Percentiles rank a stretch among this genome's conserved stretches.
These are phyloP conservation scores for Trypanosoma lewisi DNA, from an alignment of 208 protist species.

Conservation along the genomic window DNA sequence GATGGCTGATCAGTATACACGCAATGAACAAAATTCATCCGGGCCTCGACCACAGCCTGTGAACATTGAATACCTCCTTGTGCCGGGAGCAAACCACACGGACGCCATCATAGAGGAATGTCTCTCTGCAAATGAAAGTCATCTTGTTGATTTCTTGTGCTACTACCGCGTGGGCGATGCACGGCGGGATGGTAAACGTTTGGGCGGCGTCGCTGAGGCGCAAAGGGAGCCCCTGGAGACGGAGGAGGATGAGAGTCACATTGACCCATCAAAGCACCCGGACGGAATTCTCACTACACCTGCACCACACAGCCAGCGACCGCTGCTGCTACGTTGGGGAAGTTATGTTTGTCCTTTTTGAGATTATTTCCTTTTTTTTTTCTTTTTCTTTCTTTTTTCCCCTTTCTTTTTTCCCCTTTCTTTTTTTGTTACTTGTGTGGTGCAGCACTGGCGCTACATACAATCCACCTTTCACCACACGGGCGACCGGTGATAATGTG, in stretches of 20 bases:
- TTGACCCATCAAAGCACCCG: constrained; percentile 13
- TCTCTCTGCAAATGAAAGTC: constrained; percentile 49
- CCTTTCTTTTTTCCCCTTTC: constrained; percentile 6
- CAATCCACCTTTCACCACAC: background rate
- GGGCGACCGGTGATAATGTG: constrained; percentile 8
- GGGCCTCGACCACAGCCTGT: constrained; percentile 29
- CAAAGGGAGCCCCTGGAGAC: background rate
- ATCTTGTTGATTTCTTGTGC: constrained; percentile 70
- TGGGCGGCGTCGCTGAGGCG: background rate
- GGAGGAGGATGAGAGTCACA: constrained; percentile 14
- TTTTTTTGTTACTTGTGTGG: constrained; percentile 18
- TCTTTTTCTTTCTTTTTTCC: constrained; percentile 13
- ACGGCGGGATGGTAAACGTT: background rate
- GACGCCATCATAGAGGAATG: constrained; percentile 83
- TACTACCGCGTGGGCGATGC: constrained; percentile 45
- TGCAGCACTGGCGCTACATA: background rate
- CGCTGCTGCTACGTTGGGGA: constrained; percentile 12
- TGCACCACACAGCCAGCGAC: constrained; percentile 35
- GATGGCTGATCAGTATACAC: constrained; percentile 29
- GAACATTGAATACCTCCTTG: constrained; percentile 63
- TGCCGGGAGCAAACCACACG: constrained; percentile 75
- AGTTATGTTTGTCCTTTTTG: constrained; percentile 21
- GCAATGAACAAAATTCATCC: constrained; percentile 21
- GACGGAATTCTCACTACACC: constrained; percentile 52
- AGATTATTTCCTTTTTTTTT: constrained; percentile 8